A percentile compares a stretch with the other conserved stretches of the same genome.
Evolutionary conservation across 192 early-diverging fungal genomes (phyloP).

Genomic region (Radiomyces spectabilis): DNA sequence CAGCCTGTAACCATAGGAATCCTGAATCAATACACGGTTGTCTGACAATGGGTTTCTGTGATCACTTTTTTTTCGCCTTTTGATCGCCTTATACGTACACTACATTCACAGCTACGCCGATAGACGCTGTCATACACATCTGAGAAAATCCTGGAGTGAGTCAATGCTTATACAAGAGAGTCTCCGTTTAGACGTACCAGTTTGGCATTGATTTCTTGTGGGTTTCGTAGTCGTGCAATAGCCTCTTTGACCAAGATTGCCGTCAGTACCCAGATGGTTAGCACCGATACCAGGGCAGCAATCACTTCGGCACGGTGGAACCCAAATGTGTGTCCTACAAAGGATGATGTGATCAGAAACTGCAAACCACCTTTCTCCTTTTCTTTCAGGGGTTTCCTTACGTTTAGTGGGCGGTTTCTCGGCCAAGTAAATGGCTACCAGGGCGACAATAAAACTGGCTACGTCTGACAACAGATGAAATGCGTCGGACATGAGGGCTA

Average conservation of each 20-base stretch:
- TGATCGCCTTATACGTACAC: too few relatives aligned
- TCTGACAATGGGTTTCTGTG: too few relatives aligned
- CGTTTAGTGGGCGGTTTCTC: slow-evolving; percentile 22
- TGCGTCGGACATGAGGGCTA: slow-evolving; percentile 64
- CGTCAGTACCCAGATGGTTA: slow-evolving; percentile 69
- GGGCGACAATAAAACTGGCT: slow-evolving; percentile 24
- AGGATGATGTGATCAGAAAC: too few relatives aligned
- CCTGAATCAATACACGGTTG: too few relatives aligned
- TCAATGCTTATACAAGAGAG: not conserved
- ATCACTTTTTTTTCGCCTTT: too few relatives aligned
- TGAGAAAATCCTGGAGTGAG: not conserved
- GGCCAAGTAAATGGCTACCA: slow-evolving; percentile 29
- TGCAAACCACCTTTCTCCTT: too few relatives aligned
- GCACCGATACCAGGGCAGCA: slow-evolving; percentile 62
- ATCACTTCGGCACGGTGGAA: slow-evolving; percentile 70
- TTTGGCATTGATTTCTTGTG: slow-evolving; percentile 50
- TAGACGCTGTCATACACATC: slow-evolving; percentile 61
- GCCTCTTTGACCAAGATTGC: slow-evolving; percentile 58
- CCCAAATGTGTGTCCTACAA: slow-evolving; percentile 54
- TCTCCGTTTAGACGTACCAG: slow-evolving; percentile 13
- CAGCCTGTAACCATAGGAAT: too few relatives aligned
- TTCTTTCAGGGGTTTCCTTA: too few relatives aligned
- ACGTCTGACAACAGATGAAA: slow-evolving; percentile 55
- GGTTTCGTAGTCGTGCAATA: slow-evolving; percentile 51
- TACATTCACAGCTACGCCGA: slow-evolving; percentile 74